Evolutionary conservation across 805 yeast species (phyloP).

Genomic region (Ogataea paradorogensis): DNA sequence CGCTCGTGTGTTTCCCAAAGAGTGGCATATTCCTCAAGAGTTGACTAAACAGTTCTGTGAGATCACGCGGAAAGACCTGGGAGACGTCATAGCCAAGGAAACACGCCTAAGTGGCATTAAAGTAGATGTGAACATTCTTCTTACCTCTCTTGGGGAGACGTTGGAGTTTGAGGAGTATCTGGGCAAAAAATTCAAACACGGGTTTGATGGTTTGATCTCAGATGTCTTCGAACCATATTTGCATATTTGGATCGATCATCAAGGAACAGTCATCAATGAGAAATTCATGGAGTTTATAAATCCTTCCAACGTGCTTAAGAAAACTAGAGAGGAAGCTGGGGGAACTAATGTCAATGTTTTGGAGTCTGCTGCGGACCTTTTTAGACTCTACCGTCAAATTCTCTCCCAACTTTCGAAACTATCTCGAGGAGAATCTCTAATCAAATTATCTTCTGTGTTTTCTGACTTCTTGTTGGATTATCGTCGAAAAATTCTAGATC

Average conservation of each 20-base stretch:
- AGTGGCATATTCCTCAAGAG: conserved; percentile 68
- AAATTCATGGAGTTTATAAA: conserved; percentile 65
- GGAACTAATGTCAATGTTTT: conserved; percentile 53
- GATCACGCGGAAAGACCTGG: conserved; percentile 65
- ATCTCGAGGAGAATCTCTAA: conserved; percentile 44
- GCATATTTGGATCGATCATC: conserved; percentile 82
- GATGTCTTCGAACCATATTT: conserved; percentile 82
- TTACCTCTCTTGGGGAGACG: conserved; percentile 70
- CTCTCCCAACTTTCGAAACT: conserved; percentile 68
- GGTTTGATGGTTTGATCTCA: conserved; percentile 47
- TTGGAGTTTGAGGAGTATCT: conserved; percentile 79
- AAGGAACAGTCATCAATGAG: conserved; percentile 59
- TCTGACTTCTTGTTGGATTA: conserved; percentile 63
- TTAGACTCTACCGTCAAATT: conserved; percentile 70
- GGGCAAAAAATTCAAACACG: conserved; percentile 56
- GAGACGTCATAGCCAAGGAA: conserved; percentile 44
- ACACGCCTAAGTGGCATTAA: conserved; percentile 32
- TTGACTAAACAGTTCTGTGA: conserved; percentile 63
- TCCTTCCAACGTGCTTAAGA: conserved; percentile 49
- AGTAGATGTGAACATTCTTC: conserved; percentile 60
- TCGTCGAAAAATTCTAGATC: conserved; percentile 47
- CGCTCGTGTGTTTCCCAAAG: conserved; percentile 56
- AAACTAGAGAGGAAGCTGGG: conserved; percentile 31
- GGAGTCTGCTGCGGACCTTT: conserved; percentile 84
- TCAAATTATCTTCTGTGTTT: conserved; percentile 59